Percentiles rank a stretch among this genome's conserved stretches.
Evolutionary conservation across 75 land plant species (phyloP).

Genomic region (Cryptomeria japonica): DNA sequence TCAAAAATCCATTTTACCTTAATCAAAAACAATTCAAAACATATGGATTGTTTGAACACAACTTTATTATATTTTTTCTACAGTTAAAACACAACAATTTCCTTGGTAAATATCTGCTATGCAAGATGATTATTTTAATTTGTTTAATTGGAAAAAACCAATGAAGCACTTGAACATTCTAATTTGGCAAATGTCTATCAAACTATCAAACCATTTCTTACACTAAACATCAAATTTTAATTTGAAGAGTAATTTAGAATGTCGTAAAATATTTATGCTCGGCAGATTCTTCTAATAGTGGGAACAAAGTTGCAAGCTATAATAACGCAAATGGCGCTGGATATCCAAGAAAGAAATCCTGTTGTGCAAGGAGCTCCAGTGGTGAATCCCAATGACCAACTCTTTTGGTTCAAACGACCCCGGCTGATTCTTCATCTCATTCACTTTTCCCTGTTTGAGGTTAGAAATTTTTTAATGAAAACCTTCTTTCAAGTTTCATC

Average conservation of each 20-base stretch:
- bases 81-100: no score
- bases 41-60: no score
- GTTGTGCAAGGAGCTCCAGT: constrained; percentile 63
- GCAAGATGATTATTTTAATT: no score
- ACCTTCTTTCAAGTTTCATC: no score
- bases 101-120: no score
- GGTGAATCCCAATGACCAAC: constrained; percentile 59
- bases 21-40: no score
- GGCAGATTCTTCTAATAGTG: constrained; percentile 74
- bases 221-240: constrained; percentile 15
- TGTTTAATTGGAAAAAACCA: no score
- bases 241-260: not conserved
- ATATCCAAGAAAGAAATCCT: constrained; percentile 53
- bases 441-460: constrained; percentile 87
- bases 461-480: not conserved
- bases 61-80: no score
- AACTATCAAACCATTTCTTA: not conserved
- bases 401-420: constrained; percentile 88
- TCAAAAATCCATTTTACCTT: no score
- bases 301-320: constrained; percentile 88
- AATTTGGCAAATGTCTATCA: no score
- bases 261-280: not conserved
- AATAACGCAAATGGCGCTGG: constrained; percentile 66
- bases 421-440: constrained; percentile 59
- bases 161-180: no score